Conservation (phyloP, 140 eudicot species). For the Senecio squalidus region DNA sequence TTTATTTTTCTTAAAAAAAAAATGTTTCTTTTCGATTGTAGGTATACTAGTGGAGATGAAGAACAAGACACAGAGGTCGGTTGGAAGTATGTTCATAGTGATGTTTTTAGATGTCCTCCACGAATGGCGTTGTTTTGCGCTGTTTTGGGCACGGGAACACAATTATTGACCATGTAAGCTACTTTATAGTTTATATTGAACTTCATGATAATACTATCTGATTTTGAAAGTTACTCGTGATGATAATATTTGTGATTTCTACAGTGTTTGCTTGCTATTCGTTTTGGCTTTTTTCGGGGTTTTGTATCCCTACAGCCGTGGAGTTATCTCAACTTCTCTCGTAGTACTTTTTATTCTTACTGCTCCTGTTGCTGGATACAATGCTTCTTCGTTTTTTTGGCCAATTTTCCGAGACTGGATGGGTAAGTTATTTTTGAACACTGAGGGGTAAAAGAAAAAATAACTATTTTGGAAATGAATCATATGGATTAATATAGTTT, state of each 20-base stretch:
- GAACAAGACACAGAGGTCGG: constrained; percentile 93
- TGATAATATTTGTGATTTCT: constrained; percentile 6
- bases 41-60: constrained; percentile 71
- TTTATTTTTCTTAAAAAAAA: too few species aligned
- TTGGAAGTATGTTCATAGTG: constrained; percentile 72
- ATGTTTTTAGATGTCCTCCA: constrained; percentile 75
- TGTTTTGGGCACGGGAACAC: constrained; percentile 75
- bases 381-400: constrained; percentile 61
- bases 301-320: constrained; percentile 63
- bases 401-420: constrained; percentile 63
- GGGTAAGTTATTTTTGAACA: constrained; percentile 44
- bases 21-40: too few species aligned
- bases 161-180: constrained; percentile 64
- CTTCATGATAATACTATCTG: not conserved
- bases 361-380: constrained; percentile 66
- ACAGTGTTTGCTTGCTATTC: constrained; percentile 56
- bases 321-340: constrained; percentile 53
- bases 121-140: constrained; percentile 64
- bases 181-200: not conserved
- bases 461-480: too few species aligned
- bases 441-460: too few species aligned
- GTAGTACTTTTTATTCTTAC: constrained; percentile 55
- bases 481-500: too few species aligned
- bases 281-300: constrained; percentile 51
- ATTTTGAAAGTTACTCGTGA: not conserved